Evolutionary conservation across 1,139 yeast species (phyloP), one percentile per base, ranked within the genome.

Genomic region (Candida smagusa): DNA sequence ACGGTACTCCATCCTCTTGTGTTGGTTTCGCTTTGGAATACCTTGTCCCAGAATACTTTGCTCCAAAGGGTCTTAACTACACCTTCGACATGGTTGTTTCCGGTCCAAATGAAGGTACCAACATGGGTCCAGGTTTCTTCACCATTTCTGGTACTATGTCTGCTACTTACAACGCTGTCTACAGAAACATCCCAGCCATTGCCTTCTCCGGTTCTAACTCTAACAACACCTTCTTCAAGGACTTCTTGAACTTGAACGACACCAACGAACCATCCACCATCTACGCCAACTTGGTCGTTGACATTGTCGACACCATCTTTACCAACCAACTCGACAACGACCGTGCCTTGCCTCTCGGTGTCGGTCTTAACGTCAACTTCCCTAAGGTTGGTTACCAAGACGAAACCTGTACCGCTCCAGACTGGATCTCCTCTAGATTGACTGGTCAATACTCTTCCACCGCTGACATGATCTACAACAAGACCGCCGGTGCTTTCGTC

Each of bases 21-120:
- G 68, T 69, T 36, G 68, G 72, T 22, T 70, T 71, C 43, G 74
- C 63, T 29, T 56, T 70, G 47, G 59, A 60, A 40, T 68, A 69
- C 50, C 66, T 71, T 28, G 50, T 67, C 40, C 76, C 77, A 36
- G 57, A 51, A 34, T 55, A 56, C 56, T 69, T 67, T 49, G 46
- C 46, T 37, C 40, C 41, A 38, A 48, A 53, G 42, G 35, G 34
- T 28, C 52, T 56, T 40, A 60, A 64, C 50, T 31, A 48, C 35
- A 45, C 63, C 28, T 50, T 68, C 38, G 77, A 71, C 54, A 61
- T 71, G 53, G 66, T 70, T 42, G 74, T 71, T 36, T 52, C 66
- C 33, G 77, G 75, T 43, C 75, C 75, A 31, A 71, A 71, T 50
- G 75, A 71, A 55, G 77, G 76, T 45, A 51, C 59, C 38, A 71